Evolutionary conservation across 2,329 filamentous ascomycete genomes (phyloP), one percentile per base, ranked within the genome.

Genomic region (Hymenoscyphus linearis): DNA sequence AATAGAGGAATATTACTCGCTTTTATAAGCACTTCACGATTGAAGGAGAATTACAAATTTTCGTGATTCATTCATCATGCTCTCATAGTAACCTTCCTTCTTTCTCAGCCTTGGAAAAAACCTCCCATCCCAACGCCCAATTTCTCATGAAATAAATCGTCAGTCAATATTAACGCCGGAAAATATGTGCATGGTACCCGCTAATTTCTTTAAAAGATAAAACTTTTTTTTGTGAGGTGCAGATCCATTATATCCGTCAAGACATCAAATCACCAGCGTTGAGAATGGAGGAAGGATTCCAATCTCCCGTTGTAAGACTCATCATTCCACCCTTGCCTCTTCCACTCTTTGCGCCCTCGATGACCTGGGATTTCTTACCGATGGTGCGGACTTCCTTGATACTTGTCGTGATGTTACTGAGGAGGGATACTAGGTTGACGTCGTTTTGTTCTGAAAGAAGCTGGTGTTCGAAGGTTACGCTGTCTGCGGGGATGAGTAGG

Each of bases 381-480:
- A 93, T 77, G 55, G 91, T 87, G 59, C 88, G 84, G 26, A 89
- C 86, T 36, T 85, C 83, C 60, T 84, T 84, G 22, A 93, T 81
- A 63, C 86, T 89, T 64, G 89, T 83, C 65, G 93, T 87, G 34
- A 97, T 81, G 25, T 84, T 82, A 52, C 90, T 88, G 9, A 98
- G 82, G 1, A 98, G 78, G 4, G 85, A 84, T 56, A 96, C 83
- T 2, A 97, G 82, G 59, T 87, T 82, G 31, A 96, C 91, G 69
- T 98, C 91, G 70, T 96, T 95, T 63, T 87, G 81, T 76, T 96
- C 90, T 58, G 88, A 85, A 40, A 88, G 79, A 40, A 90, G 83
- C 74, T 96, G 89, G 36, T 83, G 79, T 31, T 86, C 80, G 71
- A 93, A 90, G 0, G 84, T 80, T 52, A 81, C 79, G 27, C 80